Conservation (phyloP, 1,284 basidiomycete species). For the Neotropicomus parvogracilis region DNA sequence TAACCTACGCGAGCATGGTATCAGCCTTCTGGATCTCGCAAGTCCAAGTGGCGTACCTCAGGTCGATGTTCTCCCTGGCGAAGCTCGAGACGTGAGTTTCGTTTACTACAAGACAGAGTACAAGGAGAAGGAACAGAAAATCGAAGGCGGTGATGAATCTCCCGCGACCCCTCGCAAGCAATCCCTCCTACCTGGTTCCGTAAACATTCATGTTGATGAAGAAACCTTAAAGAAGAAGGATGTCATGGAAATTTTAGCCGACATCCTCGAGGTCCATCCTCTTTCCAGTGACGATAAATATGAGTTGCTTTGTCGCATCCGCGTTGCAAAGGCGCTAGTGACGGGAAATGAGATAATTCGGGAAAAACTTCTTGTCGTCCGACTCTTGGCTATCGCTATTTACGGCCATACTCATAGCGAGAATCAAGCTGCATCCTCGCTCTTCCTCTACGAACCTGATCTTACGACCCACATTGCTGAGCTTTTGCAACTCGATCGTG, state of each 20-base stretch:
- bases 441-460: conserved; percentile 95
- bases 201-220: conserved; percentile 63
- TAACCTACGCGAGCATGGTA: conserved; percentile 69
- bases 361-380: conserved; percentile 77
- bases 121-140: conserved; percentile 43
- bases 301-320: conserved; percentile 85
- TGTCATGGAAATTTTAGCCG: conserved; percentile 72
- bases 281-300: conserved; percentile 86
- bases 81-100: conserved; percentile 73
- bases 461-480: conserved; percentile 86
- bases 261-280: conserved; percentile 66
- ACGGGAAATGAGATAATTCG: conserved; percentile 59
- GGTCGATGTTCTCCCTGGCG: conserved; percentile 58
- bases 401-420: conserved; percentile 85
- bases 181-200: conserved; percentile 43
- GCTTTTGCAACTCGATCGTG: conserved; percentile 75
- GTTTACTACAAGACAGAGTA: conserved; percentile 66
- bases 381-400: conserved; percentile 86
- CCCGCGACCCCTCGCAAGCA: conserved; percentile 39
- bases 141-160: conserved; percentile 38
- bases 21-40: conserved; percentile 67
- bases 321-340: conserved; percentile 69
- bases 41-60: conserved; percentile 49
- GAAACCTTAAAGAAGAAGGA: conserved; percentile 55
- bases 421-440: conserved; percentile 69